Evolutionary conservation across 352 stramenopile species (phyloP).

Genomic region (Globisporangium cylindrosporum): DNA sequence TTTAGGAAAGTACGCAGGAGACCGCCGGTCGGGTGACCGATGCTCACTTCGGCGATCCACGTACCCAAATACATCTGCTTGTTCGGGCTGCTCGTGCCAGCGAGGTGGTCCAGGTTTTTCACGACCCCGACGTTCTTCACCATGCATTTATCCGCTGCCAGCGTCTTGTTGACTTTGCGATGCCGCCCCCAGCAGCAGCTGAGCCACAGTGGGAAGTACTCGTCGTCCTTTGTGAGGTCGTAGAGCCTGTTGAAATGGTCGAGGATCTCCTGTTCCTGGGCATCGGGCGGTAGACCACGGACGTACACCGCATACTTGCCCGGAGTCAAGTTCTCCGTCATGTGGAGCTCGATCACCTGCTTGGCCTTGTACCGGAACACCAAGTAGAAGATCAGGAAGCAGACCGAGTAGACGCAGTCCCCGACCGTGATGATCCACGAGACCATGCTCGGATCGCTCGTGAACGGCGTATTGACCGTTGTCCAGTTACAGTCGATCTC

Average conservation of each 20-base stretch:
- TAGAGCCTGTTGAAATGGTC: slow-evolving; percentile 77
- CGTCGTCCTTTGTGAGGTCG: slow-evolving; percentile 66
- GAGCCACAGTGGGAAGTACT: slow-evolving; percentile 58
- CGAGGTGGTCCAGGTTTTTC: slow-evolving; percentile 66
- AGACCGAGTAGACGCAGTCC: slow-evolving; percentile 62
- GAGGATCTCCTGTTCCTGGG: slow-evolving; percentile 61
- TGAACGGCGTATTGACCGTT: slow-evolving; percentile 73
- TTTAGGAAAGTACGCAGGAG: slow-evolving; percentile 69
- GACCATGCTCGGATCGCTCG: slow-evolving; percentile 43
- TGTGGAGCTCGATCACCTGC: slow-evolving; percentile 55
- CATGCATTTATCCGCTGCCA: slow-evolving; percentile 27
- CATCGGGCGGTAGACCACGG: slow-evolving; percentile 58
- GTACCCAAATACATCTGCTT: slow-evolving; percentile 70
- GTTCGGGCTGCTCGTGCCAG: slow-evolving; percentile 29
- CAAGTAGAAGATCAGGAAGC: slow-evolving; percentile 66
- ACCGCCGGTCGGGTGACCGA: slow-evolving; percentile 71
- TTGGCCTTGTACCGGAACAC: slow-evolving; percentile 42
- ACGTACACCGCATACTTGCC: slow-evolving; percentile 83
- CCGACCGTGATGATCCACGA: slow-evolving; percentile 73
- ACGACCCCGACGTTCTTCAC: slow-evolving; percentile 28
- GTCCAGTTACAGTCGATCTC: slow-evolving; percentile 70
- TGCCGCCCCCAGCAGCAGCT: slow-evolving; percentile 58
- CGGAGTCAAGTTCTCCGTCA: slow-evolving; percentile 76
- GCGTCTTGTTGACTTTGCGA: slow-evolving; percentile 44
- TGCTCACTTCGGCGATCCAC: slow-evolving; percentile 87